Base-by-base conservation (phyloP, 1,139 yeast species). In the Yamadazyma dushanensis region DNA sequence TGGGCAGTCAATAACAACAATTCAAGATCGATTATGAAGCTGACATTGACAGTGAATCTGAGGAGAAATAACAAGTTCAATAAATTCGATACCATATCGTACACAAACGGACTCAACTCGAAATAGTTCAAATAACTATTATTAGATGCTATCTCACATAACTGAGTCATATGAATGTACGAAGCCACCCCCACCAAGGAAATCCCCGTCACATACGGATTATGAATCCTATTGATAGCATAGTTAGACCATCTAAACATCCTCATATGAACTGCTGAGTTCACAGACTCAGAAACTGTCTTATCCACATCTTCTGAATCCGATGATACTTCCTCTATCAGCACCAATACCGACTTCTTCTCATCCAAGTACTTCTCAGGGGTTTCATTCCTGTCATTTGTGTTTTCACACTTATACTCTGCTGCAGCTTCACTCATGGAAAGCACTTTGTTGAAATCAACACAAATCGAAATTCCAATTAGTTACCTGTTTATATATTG, bases 1-100 rank as follows among this genome's bases (percentile, higher is more conserved):
- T 51, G 56, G 10, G 39, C 19, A 17, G 35, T 31, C 26, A 54
- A 48, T 7, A 57, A 43, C 3, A 37, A 16, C 11, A 35, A n/a
- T 35, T 56, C 62, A 11, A 24, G 19, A 28, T 8, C 15, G 8
- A 25, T 1, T 26, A 20, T 28, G 8, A 29, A 20, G 5, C 16
- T 23, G 25, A 16, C 34, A 10, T 32, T 25, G n/a, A 23, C 26
- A 7, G 18, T 38, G 43, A 32, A 38, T 38, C 42, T 13, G 20
- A 22, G 15, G 8, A 30, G 20, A 44, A 40, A 37, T 4, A 37
- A 8, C 16, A 41, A 3, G 28, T 39, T 39, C n/a, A 37, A 21
- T 8, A 32, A 8, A 16, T 37, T 41, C 1, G 41, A 39, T 14
- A 26, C 25, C 2, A 39, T 13, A 15, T 41, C 45, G 25, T 16